phyloP scores from a whole-genome alignment of 2,329 filamentous ascomycete species.

The Calonectria fujianensis region DNA sequence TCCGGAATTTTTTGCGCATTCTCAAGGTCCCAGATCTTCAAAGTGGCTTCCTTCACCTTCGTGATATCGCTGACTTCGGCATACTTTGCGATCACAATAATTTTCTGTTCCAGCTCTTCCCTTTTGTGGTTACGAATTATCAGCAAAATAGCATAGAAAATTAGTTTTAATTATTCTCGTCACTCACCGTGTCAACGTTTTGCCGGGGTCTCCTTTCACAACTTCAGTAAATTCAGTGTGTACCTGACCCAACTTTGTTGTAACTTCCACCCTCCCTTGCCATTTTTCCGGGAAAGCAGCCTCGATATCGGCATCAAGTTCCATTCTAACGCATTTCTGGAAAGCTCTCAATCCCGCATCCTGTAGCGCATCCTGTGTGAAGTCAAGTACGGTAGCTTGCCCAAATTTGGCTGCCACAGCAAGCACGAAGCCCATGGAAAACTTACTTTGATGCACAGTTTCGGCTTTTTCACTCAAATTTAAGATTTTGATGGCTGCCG shows the following conservation, averaged over 20 bases:
- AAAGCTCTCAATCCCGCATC: neutral
- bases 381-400: neutral
- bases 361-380: neutral
- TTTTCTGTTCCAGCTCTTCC: neutral
- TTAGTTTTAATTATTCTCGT: neutral
- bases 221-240: neutral
- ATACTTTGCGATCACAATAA: neutral
- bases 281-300: neutral
- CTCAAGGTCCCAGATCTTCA: conserved; percentile 1
- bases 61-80: neutral
- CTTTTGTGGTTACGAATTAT: neutral
- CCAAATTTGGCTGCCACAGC: neutral
- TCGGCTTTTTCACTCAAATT: neutral
- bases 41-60: neutral
- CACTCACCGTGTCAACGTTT: neutral
- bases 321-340: neutral
- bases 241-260: neutral
- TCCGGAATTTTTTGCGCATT: neutral
- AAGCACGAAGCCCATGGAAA: neutral
- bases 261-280: neutral
- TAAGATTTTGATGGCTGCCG: neutral
- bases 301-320: neutral
- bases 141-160: neutral
- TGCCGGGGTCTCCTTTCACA: neutral
- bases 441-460: neutral